Evolutionary conservation across 768 basidiomycete species (phyloP), one percentile per base, ranked within the genome.

Genomic region (Crepidotus variabilis): DNA sequence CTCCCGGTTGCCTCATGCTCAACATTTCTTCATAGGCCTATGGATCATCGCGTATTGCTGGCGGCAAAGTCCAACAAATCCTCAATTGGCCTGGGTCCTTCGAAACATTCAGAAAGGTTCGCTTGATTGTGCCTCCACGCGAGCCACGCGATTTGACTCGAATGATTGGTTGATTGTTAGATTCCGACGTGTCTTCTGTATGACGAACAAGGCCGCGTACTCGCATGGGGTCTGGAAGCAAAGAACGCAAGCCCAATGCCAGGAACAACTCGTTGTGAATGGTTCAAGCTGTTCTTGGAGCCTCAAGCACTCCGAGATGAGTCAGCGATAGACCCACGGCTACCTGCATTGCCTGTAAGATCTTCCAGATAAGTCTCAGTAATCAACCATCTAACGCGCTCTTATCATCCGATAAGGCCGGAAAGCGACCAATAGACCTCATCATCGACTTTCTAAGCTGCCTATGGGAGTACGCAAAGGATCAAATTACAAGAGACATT

Each of bases 191-290:
- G 92, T 69, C 75, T 95, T 34, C 69, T 94, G 14, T 95, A 94
- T 60, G 85, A 91, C 60, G 83, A 87, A 46, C 71, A 75, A 32
- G 91, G 90, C 0, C 79, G 79, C 58, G 85, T 94, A 1, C 63
- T 91, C 21, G 87, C 89, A 5, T 94, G 92, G 92, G 92, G 92
- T 0, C 71, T 93, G 50, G 89, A 93, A 72, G 92, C 92, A 2
- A 93, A 93, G 75, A 90, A 88, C 62, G 81, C 88, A 1, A 80
- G 82, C 20, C 82, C 84, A 2, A 80, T 86, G 72, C 76, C 80
- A 2, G 89, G 90, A 6, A 84, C 82, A 10, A 74, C 71, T 16
- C 71, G 76, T 55, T 80, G 79, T 59, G 80, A 82, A 69, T 81
- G 80, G 79, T 95, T 94, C 77, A 94, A 94, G 65, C 74, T 94